Evolutionary conservation across 306 rosid genomes (phyloP), one percentile per base, ranked within the genome.

Genomic region (Citrullus amarus): DNA sequence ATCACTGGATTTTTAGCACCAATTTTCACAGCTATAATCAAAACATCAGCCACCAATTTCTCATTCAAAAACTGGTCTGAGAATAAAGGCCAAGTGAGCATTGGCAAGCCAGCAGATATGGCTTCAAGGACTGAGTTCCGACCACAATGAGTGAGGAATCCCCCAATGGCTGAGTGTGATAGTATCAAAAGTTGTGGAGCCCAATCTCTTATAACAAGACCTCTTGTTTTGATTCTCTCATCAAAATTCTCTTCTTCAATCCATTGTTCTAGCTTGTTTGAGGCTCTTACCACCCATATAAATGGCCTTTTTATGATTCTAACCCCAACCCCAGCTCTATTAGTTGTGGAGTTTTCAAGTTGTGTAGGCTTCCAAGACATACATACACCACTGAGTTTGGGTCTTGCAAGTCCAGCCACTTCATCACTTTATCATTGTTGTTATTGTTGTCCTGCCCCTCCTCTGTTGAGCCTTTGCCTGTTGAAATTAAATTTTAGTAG

Each of bases 51-150:
- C 2, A 76, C n/a, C 2, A 77, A n/a, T 48, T 50, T 78, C 53
- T 88, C 83, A 60, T 86, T 90, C 18, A 25, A 50, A 71, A 88
- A 88, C 16, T 90, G 91, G 44, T 88, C 91, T 0, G 62, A 84
- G 73, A 86, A 82, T 60, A 88, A 7, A 70, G 93, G 93, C 93
- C 91, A 90, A 15, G 91, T 88, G 68, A 82, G n/a, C 90, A 90
- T 83, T 18, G 88, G 93, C 4, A 85, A 83, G 15, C 90, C 91
- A 11, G 77, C 85, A 80, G 85, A 79, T 56, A 91, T 74, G 16
- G 88, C 88, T 71, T 89, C 96, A 1, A 87, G 16, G 1, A 79
- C 77, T 9, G 93, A 91, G 72, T 87, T 87, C 96, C 93, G 89
- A 6, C 91, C 93, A 73, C 93, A 91, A 50, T 89, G 93, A 46